Evolutionary conservation across 192 early-diverging fungal species (phyloP).

Genomic region (Coemansia sp.): DNA sequence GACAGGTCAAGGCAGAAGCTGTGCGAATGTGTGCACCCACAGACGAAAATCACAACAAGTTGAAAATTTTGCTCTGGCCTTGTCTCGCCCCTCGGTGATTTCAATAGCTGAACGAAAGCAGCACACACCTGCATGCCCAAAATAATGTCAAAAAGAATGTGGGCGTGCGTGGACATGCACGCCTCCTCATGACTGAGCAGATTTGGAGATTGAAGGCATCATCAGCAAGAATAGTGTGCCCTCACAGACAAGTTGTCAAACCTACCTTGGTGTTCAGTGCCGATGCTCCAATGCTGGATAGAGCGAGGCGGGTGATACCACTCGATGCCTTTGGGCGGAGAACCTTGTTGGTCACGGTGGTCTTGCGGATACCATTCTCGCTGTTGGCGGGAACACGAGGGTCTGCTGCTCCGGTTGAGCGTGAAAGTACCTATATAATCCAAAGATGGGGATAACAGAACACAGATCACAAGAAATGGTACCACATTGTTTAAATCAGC

Average conservation of each 20-base stretch:
- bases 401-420: not conserved
- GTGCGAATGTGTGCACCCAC: not conserved
- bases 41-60: conserved; percentile 2
- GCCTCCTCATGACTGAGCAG: not conserved
- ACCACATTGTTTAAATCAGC: conserved; percentile 1
- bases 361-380: conserved; percentile 7
- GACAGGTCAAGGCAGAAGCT: too few species aligned
- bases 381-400: not conserved
- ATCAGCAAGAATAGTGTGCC: not conserved
- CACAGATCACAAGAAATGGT: too few species aligned
- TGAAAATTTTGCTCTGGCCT: not conserved
- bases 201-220: not conserved
- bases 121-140: not conserved
- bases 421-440: not conserved
- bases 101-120: not conserved
- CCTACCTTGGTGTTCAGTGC: conserved; percentile 21
- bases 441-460: not conserved
- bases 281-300: conserved; percentile 13
- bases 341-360: conserved; percentile 6
- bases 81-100: not conserved
- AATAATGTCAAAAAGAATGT: not conserved
- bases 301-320: conserved; percentile 9
- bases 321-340: conserved; percentile 13
- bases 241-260: not conserved
- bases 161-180: not conserved